These are phyloP conservation scores for Flaveria sonorensis DNA, from an alignment of 129 eudicot species.

Conservation along the genomic window DNA sequence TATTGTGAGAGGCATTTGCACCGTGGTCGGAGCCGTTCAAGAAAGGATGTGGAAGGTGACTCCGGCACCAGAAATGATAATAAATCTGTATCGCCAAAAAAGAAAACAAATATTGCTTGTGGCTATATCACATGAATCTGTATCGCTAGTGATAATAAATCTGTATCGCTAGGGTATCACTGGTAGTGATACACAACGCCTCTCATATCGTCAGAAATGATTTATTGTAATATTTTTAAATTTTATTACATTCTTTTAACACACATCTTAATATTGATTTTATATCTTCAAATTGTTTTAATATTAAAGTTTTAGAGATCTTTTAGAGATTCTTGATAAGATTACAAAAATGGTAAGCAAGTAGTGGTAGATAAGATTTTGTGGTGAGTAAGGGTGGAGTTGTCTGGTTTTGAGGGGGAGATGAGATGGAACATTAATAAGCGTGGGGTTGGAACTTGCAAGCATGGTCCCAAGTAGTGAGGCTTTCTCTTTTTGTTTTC, in stretches of 20 bases:
- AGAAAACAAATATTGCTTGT: too few species aligned
- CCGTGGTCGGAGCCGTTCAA: conserved; percentile 42
- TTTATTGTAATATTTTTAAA: too few species aligned
- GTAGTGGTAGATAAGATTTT: conserved; percentile 1
- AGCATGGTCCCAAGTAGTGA: conserved; percentile 22
- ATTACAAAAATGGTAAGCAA: not conserved
- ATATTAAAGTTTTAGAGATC: not conserved
- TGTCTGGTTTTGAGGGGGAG: conserved; percentile 22
- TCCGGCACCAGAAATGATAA: too few species aligned
- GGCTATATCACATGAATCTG: too few species aligned
- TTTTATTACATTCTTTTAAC: too few species aligned
- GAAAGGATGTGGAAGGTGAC: conserved; percentile 42
- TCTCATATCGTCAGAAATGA: too few species aligned
- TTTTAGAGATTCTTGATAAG: not conserved
- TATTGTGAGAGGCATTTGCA: conserved; percentile 59
- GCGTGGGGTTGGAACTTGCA: conserved; percentile 10
- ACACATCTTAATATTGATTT: too few species aligned
- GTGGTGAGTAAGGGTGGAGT: not conserved
- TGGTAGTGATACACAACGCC: too few species aligned
- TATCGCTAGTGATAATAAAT: too few species aligned
- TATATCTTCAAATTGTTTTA: too few species aligned
- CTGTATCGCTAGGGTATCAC: too few species aligned
- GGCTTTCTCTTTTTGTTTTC: not conserved
- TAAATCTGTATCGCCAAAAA: too few species aligned
- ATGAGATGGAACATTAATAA: conserved; percentile 18